These are phyloP conservation scores for Passalora sequoiae DNA, from an alignment of 2,329 filamentous ascomycete species.

Conservation along the genomic window DNA sequence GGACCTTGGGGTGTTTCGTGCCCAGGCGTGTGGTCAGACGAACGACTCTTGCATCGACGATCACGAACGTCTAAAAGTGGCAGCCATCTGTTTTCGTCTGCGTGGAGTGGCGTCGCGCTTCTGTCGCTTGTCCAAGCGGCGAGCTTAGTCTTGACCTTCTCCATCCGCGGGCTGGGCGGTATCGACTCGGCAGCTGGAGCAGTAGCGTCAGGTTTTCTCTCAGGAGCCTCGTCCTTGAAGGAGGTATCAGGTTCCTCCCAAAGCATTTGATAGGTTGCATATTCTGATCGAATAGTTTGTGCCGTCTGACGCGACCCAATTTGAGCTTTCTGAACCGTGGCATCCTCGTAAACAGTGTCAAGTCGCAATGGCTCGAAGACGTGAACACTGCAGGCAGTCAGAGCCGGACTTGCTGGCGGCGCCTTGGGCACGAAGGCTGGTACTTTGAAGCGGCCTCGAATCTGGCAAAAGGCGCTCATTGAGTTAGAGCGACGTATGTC, in stretches of 20 bases:
- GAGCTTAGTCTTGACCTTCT: conserved; percentile 25
- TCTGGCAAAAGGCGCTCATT: conserved; percentile 14
- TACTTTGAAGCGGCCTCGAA: conserved; percentile 11
- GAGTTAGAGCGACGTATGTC: conserved; percentile 11
- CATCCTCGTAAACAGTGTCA: conserved; percentile 19
- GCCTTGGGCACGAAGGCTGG: conserved; percentile 15
- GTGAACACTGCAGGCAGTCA: conserved; percentile 23
- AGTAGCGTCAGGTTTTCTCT: no score
- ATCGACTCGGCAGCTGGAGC: conserved; percentile 1
- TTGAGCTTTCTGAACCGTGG: conserved; percentile 3
- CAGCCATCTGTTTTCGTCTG: conserved; percentile 9
- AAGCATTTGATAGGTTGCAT: conserved; percentile 23
- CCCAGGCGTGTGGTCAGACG: conserved; percentile 5
- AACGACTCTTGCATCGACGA: neutral
- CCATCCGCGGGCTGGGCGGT: conserved; percentile 15
- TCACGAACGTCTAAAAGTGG: conserved; percentile 16
- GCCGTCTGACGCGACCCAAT: conserved; percentile 13
- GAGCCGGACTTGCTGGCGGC: conserved; percentile 17
- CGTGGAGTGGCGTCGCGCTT: conserved; percentile 12
- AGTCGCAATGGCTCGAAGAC: conserved; percentile 16
- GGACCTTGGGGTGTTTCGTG: conserved; percentile 21
- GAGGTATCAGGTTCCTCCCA: conserved; percentile 24
- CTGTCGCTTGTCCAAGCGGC: conserved; percentile 25
- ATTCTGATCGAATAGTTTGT: conserved; percentile 23
- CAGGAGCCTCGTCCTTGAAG: conserved; percentile 7